Conservation (phyloP, 805 yeast genomes). For the Kockiozyma suomiensis region DNA sequence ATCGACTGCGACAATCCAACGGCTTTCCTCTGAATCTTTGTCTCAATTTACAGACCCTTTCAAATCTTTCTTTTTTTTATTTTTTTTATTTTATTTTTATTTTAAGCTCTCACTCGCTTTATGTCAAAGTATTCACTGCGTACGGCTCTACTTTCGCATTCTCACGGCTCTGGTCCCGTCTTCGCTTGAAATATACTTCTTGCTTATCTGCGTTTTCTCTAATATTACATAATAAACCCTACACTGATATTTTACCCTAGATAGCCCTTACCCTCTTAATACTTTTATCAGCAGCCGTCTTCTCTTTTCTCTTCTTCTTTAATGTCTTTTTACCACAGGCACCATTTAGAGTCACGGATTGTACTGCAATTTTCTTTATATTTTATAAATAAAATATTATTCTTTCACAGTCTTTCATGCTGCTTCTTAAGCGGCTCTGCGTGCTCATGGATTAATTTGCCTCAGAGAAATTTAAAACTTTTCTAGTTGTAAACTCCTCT, state of each 20-base stretch:
- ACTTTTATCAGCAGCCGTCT: neutral
- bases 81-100: too few relatives aligned
- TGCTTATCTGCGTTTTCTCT: too few relatives aligned
- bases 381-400: neutral
- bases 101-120: too few relatives aligned
- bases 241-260: neutral
- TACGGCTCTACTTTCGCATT: too few relatives aligned
- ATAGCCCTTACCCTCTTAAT: neutral
- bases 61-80: too few relatives aligned
- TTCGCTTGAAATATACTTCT: too few relatives aligned
- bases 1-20: too few relatives aligned
- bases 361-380: neutral
- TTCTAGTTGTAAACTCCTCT: neutral
- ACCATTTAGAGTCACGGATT: slow-evolving; percentile 23
- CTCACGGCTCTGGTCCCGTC: too few relatives aligned
- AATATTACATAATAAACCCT: too few relatives aligned
- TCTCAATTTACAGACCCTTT: too few relatives aligned
- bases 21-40: too few relatives aligned
- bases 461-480: slow-evolving; percentile 13
- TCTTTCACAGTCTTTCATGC: slow-evolving; percentile 4
- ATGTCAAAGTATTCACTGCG: too few relatives aligned
- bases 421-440: slow-evolving; percentile 9
- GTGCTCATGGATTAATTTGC: slow-evolving; percentile 15
- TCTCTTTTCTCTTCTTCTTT: slow-evolving; percentile 5
- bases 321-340: slow-evolving; percentile 18